These are phyloP conservation scores for Yarrowia sp. DNA, from an alignment of 805 yeast species.

Conservation along the genomic window DNA sequence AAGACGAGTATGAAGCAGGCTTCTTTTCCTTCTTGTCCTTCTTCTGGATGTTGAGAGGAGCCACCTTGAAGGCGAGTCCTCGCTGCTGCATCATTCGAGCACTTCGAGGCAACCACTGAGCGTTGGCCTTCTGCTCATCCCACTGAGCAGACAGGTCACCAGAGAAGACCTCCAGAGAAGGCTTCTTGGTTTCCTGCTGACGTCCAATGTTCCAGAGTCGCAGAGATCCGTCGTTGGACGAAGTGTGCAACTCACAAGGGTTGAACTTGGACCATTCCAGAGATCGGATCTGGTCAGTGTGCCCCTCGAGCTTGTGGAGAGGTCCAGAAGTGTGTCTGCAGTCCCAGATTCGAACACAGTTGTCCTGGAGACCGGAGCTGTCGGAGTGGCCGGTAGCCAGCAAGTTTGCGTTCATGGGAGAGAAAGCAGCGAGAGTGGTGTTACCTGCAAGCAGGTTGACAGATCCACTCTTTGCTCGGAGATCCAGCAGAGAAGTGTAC, in stretches of 20 bases:
- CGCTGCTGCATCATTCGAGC: slow-evolving; percentile 17
- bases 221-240: slow-evolving; percentile 65
- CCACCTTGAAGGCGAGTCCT: slow-evolving; percentile 11
- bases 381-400: slow-evolving; percentile 64
- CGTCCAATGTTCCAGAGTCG: slow-evolving; percentile 58
- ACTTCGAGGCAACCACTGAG: slow-evolving; percentile 4
- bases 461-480: slow-evolving; percentile 51
- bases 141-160: slow-evolving; percentile 13
- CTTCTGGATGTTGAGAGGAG: slow-evolving; percentile 17
- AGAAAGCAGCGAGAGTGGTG: slow-evolving; percentile 55
- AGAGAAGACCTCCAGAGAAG: background rate
- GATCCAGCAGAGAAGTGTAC: slow-evolving; percentile 73
- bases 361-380: slow-evolving; percentile 32
- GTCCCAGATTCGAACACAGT: slow-evolving; percentile 70
- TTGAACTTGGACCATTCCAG: slow-evolving; percentile 57
- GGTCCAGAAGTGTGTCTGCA: slow-evolving; percentile 54
- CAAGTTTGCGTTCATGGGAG: slow-evolving; percentile 55
- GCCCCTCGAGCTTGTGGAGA: slow-evolving; percentile 54
- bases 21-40: slow-evolving; percentile 3
- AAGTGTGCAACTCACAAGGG: slow-evolving; percentile 48
- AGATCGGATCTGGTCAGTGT: slow-evolving; percentile 52
- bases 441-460: slow-evolving; percentile 46
- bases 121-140: background rate
- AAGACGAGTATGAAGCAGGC: background rate
- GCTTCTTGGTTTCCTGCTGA: background rate